Conservation (phyloP, 176 grass and related monocot species). For the barley (Hordeum vulgare) region MorexV3_pseudomolecules_assembly NC_058518.1:14725897-14726396, state of each 20-base stretch:
- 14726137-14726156: conserved; percentile 57
- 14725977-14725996: conserved; percentile 21
- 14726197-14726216: conserved; percentile 54
- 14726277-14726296: conserved; percentile 63
- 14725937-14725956: conserved; percentile 60
- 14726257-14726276: conserved; percentile 38
- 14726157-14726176: conserved; percentile 58
- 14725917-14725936: conserved; percentile 62
- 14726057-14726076: conserved; percentile 66
- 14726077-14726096: conserved; percentile 34
- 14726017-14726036: conserved; percentile 66
- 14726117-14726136: conserved; percentile 18
- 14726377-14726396: conserved; percentile 21
- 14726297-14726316: conserved; percentile 68
- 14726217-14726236: conserved; percentile 28
- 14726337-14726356: conserved; percentile 21
- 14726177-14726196: conserved; percentile 70
- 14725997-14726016: conserved; percentile 34
- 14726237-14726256: conserved; percentile 25
- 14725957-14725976: conserved; percentile 24
- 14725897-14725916: conserved; percentile 65
- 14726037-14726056: conserved; percentile 61
- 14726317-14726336: conserved; percentile 67
- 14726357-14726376: neutral
- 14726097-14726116: conserved; percentile 24